Evolutionary conservation across 805 yeast genomes (phyloP), one percentile per base, ranked within the genome.

Genomic region (Pichia cephalocereana): DNA sequence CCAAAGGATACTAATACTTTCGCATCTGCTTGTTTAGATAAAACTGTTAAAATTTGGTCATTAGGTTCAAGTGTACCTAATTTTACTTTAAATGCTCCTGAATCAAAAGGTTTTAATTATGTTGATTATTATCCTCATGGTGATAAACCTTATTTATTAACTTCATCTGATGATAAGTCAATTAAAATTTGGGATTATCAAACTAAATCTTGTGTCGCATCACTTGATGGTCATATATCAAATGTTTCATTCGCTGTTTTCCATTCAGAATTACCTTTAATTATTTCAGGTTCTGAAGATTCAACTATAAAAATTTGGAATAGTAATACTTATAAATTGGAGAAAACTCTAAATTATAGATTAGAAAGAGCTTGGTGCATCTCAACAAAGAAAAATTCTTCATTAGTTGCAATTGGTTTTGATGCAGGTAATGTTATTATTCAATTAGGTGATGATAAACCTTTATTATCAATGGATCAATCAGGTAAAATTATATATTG

Each of bases 361-460:
- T 76, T 91, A 65, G 98, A 93, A 68, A 82, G 99, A 61, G 93
- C 93, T 46, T 93, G 99, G 99, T 90, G 98, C 74, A 80, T 86
- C 46, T 78, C 90, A 37, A 70, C 85, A 42, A 81, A 82, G 59
- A 82, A 82, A 55, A 80, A 80, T 53, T 78, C 87, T 44, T 88
- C 87, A 63, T 71, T 86, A 52, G 74, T 91, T 53, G 93, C 96
- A 14, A 78, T 90, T 51, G 99, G 99, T 57, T 90, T 87, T 59
- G 99, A 93, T 66, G 86, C 90, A 17, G 99, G 99, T 31, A 82
- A 83, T 56, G 83, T 88, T n/a, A 85, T 89, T 34, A 68, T 91
- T 52, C 85, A 89, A 54, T 69, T 93, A 50, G 99, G 99, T 61
- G 87, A 84, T 60, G 98, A 93, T 65, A 95, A 85, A 59, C 99